Conservation (phyloP, 495 filamentous ascomycete genomes). For the Neurospora cerealis region DNA sequence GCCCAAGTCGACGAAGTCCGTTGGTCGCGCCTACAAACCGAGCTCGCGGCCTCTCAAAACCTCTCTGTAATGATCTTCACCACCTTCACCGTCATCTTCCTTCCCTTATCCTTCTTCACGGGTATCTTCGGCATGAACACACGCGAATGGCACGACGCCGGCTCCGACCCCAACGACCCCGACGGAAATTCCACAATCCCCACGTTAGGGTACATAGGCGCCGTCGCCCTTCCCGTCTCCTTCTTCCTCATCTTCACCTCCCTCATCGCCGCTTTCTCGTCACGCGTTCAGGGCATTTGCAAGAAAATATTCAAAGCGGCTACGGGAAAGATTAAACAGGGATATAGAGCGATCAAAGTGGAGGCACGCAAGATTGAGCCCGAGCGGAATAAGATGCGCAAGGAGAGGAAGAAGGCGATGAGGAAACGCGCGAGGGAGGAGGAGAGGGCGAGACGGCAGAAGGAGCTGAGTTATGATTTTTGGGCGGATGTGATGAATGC, state of each 20-base stretch:
- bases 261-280: conserved; percentile 33
- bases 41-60: conserved; percentile 53
- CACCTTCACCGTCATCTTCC: conserved; percentile 57
- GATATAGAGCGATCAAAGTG: conserved; percentile 5
- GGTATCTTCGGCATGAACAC: conserved; percentile 58
- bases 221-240: conserved; percentile 33
- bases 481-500: conserved; percentile 32
- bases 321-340: conserved; percentile 8
- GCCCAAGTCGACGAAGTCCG: conserved; percentile 59
- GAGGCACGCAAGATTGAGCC: conserved; percentile 19
- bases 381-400: conserved; percentile 14
- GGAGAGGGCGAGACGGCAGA: conserved; percentile 4
- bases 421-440: conserved; percentile 15
- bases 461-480: conserved; percentile 33
- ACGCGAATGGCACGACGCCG: conserved; percentile 48
- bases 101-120: conserved; percentile 58
- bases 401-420: conserved; percentile 14
- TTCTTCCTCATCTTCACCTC: conserved; percentile 27
- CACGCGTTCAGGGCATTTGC: conserved; percentile 22
- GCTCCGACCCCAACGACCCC: background rate
- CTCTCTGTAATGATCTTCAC: conserved; percentile 61
- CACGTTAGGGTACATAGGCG: conserved; percentile 26
- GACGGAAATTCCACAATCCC: conserved; percentile 12
- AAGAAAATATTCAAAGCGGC: conserved; percentile 19
- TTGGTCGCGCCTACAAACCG: conserved; percentile 51